Conservation (phyloP, 164 flowering plant genomes). For the Berberis vulgaris region DNA sequence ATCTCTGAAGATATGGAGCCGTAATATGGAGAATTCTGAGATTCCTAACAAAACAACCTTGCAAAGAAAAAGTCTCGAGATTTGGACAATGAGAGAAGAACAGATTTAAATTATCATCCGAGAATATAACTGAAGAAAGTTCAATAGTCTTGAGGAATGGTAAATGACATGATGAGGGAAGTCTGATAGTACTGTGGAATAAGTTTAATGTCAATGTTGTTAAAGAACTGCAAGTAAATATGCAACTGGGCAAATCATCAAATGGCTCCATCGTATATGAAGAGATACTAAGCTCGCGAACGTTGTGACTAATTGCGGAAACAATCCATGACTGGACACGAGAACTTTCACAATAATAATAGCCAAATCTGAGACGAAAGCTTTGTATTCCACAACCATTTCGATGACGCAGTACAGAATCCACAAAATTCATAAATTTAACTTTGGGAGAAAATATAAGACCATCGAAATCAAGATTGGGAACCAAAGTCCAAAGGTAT, state of each 20-base stretch:
- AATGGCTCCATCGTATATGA: slow-evolving; percentile 5
- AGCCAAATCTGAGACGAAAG: slow-evolving; percentile 10
- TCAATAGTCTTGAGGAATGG: slow-evolving; percentile 14
- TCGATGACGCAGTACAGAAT: slow-evolving; percentile 8
- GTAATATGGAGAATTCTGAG: slow-evolving; percentile 9
- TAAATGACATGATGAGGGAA: slow-evolving; percentile 9
- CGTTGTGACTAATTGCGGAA: slow-evolving; percentile 10
- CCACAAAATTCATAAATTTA: slow-evolving; percentile 12
- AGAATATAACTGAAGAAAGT: slow-evolving; percentile 6
- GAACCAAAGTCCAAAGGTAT: slow-evolving; percentile 8
- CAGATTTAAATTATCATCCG: slow-evolving; percentile 7
- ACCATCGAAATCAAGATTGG: slow-evolving; percentile 12
- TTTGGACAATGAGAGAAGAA: slow-evolving; percentile 10
- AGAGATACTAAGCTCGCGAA: slow-evolving; percentile 12
- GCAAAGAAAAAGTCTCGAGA: slow-evolving; percentile 10
- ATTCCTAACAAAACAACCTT: slow-evolving; percentile 4
- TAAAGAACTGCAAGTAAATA: slow-evolving; percentile 8
- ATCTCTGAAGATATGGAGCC: slow-evolving; percentile 5
- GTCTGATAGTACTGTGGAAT: slow-evolving; percentile 1
- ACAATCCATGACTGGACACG: slow-evolving; percentile 11
- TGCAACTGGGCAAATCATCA: slow-evolving; percentile 9
- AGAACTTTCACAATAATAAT: slow-evolving; percentile 7
- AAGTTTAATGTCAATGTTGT: slow-evolving; percentile 10
- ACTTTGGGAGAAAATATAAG: slow-evolving; percentile 6
- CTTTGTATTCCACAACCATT: slow-evolving; percentile 5